Evolutionary conservation across 345 rosid species (phyloP), one percentile per base, ranked within the genome.

Genomic region (Heritiera fomes): DNA sequence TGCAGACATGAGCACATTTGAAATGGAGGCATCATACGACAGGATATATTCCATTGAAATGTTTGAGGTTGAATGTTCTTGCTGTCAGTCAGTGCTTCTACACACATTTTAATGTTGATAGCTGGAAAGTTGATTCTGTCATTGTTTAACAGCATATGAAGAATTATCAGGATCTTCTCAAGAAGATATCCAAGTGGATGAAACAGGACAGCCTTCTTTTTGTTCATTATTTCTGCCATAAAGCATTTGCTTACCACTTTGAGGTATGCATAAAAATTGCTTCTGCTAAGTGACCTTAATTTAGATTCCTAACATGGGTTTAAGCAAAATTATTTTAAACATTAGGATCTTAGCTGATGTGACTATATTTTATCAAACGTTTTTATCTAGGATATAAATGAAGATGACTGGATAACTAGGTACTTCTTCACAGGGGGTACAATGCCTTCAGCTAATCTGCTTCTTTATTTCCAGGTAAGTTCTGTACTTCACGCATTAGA

Each of bases 401-500:
- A 91, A 70, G 99, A 91, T 73, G 99, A 93, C 79, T 92, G 99
- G 98, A 93, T 93, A 64, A 89, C 96, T 64, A 87, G 91, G 85
- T 81, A 93, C 83, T 95, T 95, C 93, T 92, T 95, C 79, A 88
- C 89, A 1, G 99, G 98, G 65, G 97, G 97, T 63, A 93, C 97
- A 72, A 92, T 93, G 99, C 99, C 97, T 45, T 88, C 99, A 0
- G 93, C 98, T 4, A 85, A 93, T 86, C 87, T 95, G 81, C 89
- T 93, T 64, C 97, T 95, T 49, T 93, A 95, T 85, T 95, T 93
- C 83, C 98, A 95, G 91, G 97, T 89, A 59, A 82, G 81, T 30
- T 62, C 47, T 38, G 17, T 15, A 10, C 46, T 43, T 53, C 8
- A 45, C 18, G 10, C 13, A 15, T 8, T 23, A 8, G 23, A 28